Percentiles rank a stretch among this genome's conserved stretches.
Evolutionary conservation across 2,329 filamentous ascomycete species (phyloP).

Genomic region (Sphaceloma murrayae): DNA sequence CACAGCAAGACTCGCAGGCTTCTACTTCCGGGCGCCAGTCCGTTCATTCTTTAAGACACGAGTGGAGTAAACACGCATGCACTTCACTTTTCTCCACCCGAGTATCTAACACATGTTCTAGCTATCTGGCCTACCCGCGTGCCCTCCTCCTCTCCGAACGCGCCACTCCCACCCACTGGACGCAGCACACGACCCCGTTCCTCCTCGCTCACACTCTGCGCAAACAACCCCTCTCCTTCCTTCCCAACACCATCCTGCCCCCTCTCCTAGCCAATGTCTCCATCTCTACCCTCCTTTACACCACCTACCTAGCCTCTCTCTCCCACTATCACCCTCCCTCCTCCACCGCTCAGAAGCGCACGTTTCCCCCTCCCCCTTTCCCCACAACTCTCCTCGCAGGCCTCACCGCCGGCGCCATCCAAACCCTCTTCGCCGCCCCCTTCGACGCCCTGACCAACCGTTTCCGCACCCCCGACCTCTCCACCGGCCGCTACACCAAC

Average conservation of each 20-base stretch:
- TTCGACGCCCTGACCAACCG: conserved; percentile 66
- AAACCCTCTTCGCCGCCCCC: conserved; percentile 63
- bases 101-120: conserved; percentile 20
- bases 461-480: conserved; percentile 54
- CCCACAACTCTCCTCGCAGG: conserved; percentile 59
- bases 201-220: conserved; percentile 60
- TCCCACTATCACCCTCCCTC: conserved; percentile 58
- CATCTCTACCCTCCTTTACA: conserved; percentile 66
- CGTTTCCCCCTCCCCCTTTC: conserved; percentile 59
- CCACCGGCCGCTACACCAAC: conserved; percentile 52
- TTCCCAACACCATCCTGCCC: conserved; percentile 68
- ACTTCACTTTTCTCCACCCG: neutral
- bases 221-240: conserved; percentile 59
- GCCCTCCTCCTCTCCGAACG: conserved; percentile 51
- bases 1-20: conserved; percentile 73
- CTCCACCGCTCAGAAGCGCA: conserved; percentile 49
- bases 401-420: conserved; percentile 56
- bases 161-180: conserved; percentile 41
- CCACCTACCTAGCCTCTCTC: conserved; percentile 62
- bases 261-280: conserved; percentile 65
- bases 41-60: conserved; percentile 88
- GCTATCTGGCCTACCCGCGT: conserved; percentile 52
- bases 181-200: conserved; percentile 57
- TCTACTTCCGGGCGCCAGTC: conserved; percentile 83
- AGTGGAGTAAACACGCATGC: conserved; percentile 59